phyloP scores from a whole-genome alignment of 306 rosid species.

The Prunus mongolica region DNA sequence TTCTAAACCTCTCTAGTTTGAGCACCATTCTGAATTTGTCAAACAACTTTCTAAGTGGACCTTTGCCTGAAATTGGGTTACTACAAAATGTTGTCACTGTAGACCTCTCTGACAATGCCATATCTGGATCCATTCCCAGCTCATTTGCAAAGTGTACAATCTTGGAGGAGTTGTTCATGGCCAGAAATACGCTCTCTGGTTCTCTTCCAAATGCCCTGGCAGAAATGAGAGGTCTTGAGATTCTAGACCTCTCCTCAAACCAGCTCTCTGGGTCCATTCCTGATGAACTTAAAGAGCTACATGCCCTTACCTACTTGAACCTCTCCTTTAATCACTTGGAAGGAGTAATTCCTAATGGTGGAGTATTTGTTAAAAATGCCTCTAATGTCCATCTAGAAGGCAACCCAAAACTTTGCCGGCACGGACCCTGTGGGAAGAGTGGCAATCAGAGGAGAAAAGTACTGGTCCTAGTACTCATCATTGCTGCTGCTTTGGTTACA shows the following conservation, averaged over 20 bases:
- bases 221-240: conserved; percentile 50
- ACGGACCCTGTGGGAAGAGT: conserved; percentile 20
- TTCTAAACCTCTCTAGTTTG: conserved; percentile 47
- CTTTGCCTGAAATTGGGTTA: conserved; percentile 51
- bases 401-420: conserved; percentile 49
- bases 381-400: conserved; percentile 55
- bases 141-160: conserved; percentile 53
- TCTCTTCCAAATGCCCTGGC: conserved; percentile 47
- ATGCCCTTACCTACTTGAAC: conserved; percentile 41
- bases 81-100: conserved; percentile 35
- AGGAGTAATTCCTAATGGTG: conserved; percentile 53
- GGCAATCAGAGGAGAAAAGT: not conserved
- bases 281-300: conserved; percentile 37
- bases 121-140: conserved; percentile 47
- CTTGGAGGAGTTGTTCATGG: conserved; percentile 49
- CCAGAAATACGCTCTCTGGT: conserved; percentile 55
- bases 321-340: conserved; percentile 61
- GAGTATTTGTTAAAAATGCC: conserved; percentile 38
- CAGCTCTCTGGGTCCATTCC: conserved; percentile 69
- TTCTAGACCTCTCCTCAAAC: conserved; percentile 69
- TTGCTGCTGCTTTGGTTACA: conserved; percentile 19
- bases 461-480: conserved; percentile 7
- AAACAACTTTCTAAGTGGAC: conserved; percentile 49
- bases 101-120: conserved; percentile 54
- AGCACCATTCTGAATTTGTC: conserved; percentile 56